phyloP scores from a whole-genome alignment of 371 early-diverging fungal genomes.

The Syncephalis plumigaleata region DNA sequence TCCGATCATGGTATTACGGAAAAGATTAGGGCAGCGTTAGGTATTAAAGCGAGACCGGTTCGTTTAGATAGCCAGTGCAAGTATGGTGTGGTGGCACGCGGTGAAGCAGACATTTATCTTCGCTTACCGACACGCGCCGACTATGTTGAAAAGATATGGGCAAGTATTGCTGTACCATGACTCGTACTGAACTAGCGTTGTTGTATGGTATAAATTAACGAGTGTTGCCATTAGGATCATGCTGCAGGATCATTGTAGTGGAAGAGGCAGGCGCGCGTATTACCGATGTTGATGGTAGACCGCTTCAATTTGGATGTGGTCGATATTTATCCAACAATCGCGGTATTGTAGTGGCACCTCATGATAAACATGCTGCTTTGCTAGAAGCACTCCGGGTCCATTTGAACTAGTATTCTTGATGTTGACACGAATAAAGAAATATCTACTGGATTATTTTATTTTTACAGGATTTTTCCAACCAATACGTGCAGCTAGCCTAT shows the following conservation, averaged over 20 bases:
- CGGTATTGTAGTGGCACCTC: slow-evolving; percentile 75
- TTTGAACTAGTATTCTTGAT: no score
- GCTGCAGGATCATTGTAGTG: slow-evolving; percentile 76
- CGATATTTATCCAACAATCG: slow-evolving; percentile 64
- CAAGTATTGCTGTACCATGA: slow-evolving; percentile 11
- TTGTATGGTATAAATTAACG: not conserved
- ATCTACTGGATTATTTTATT: no score
- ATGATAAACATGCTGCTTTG: slow-evolving; percentile 37
- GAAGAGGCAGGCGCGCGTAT: slow-evolving; percentile 90
- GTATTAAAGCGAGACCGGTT: slow-evolving; percentile 53
- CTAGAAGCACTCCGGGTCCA: slow-evolving; percentile 37
- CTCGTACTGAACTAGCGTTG: not conserved
- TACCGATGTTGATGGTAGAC: slow-evolving; percentile 64
- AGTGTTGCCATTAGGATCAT: slow-evolving; percentile 91
- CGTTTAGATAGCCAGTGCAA: slow-evolving; percentile 95
- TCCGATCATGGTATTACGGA: slow-evolving; percentile 64
- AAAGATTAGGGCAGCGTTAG: slow-evolving; percentile 52
- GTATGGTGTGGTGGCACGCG: slow-evolving; percentile 71
- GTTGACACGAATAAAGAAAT: no score
- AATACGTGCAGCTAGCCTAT: no score
- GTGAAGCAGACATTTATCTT: slow-evolving; percentile 83
- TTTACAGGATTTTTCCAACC: no score
- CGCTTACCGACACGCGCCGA: slow-evolving; percentile 57
- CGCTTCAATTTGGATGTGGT: slow-evolving; percentile 78
- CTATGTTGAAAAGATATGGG: slow-evolving; percentile 96